Evolutionary conservation across 2,329 filamentous ascomycete genomes (phyloP).

Genomic region (Sodiomyces alkalinus): DNA sequence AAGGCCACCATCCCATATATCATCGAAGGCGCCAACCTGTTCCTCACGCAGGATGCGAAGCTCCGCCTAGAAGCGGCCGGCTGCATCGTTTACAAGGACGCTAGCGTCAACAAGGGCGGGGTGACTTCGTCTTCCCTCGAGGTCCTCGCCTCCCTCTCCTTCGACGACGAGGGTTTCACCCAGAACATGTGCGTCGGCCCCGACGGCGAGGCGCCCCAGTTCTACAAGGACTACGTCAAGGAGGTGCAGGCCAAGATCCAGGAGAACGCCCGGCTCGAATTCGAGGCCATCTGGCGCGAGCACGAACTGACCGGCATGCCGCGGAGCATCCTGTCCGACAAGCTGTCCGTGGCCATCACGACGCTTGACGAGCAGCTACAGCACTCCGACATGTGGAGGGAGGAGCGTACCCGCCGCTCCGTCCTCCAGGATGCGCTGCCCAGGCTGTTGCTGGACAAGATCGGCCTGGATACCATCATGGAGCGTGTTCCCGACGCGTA

Average conservation of each 20-base stretch:
- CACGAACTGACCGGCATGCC: slow-evolving; percentile 66
- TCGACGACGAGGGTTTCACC: slow-evolving; percentile 77
- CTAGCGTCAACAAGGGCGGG: slow-evolving; percentile 95
- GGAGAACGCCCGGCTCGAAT: slow-evolving; percentile 83
- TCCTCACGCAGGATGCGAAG: slow-evolving; percentile 98
- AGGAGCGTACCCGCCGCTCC: slow-evolving; percentile 59
- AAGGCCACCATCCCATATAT: slow-evolving; percentile 85
- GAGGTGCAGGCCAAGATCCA: slow-evolving; percentile 83
- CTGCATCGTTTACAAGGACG: slow-evolving; percentile 92
- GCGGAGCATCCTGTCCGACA: slow-evolving; percentile 81
- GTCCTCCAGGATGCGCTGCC: slow-evolving; percentile 80
- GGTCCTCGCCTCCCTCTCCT: slow-evolving; percentile 84
- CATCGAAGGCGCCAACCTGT: slow-evolving; percentile 93
- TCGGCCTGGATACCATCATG: slow-evolving; percentile 80
- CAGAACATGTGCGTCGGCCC: slow-evolving; percentile 84
- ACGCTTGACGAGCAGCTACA: slow-evolving; percentile 92
- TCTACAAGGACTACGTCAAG: slow-evolving; percentile 88
- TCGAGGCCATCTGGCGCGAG: slow-evolving; percentile 97
- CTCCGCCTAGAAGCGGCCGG: slow-evolving; percentile 89
- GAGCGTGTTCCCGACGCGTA: slow-evolving; percentile 82
- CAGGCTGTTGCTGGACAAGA: slow-evolving; percentile 68
- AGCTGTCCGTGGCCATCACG: slow-evolving; percentile 85
- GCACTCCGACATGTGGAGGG: slow-evolving; percentile 80
- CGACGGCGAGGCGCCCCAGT: slow-evolving; percentile 60
- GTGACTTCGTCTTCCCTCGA: slow-evolving; percentile 95